Base-by-base conservation (phyloP, 176 grass and related monocot species). In the Pontederia paniculata region DNA sequence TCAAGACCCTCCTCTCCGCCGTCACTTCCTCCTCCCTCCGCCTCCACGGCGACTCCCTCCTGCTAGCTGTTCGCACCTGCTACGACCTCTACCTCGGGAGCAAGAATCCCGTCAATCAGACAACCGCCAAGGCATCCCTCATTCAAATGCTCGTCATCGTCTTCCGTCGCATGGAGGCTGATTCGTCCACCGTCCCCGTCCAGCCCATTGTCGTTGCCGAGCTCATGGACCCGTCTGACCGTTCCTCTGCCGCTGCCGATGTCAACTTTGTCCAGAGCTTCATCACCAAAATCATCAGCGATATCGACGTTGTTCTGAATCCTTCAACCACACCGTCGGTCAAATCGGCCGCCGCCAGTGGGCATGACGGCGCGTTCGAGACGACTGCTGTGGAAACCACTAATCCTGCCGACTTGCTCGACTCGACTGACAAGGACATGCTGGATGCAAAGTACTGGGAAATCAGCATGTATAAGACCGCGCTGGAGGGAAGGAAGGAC, bases 81-180 rank as follows among this genome's bases (percentile, higher is more conserved):
- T 98, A 98, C 8, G 93, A 98, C 50, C 80, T 98, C 68, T 98
- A 98, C 73, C 67, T 98, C 8, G 83, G 80, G 10, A 88, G 83
- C 62, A 88, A 82, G 42, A 98, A 82, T 17, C 22, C 65, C 14
- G 86, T 98, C 31, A 90, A 98, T 48, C 93, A 98, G 80, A 82
- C 83, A 65, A 98, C 93, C 23, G 93, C 93, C 48, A 98, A 98
- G 80, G 93, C 93, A 7, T 98, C 93, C 16, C 87, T 98, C 21
- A 85, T 91, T 66, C 93, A 98, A 80, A 98, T 98, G 93, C 73
- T 98, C 20, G 93, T 98, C 11, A 98, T 98, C 15, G 86, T 98
- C 3, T 98, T 98, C 76, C 83, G 87, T 21, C 72, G 93, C 19
- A 98, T 98, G 93, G 93, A 98, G 78, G 93, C 86, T 3, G 93